A percentile compares a stretch with the other conserved stretches of the same genome.
phyloP scores from a whole-genome alignment of 495 filamentous ascomycete genomes.

The Amniculicola lignicola region DNA sequence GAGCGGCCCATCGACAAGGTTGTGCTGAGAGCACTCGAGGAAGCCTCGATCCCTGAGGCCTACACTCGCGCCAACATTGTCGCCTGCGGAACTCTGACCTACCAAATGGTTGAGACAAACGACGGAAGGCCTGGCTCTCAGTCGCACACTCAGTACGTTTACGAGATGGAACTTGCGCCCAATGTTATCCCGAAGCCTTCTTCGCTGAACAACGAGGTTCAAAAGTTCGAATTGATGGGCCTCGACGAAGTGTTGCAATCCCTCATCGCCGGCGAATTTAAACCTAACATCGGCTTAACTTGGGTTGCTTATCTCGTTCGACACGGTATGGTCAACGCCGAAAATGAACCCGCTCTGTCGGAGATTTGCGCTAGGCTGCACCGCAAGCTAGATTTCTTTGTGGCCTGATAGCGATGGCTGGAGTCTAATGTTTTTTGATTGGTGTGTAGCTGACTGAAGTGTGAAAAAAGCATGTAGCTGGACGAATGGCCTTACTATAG shows the following conservation, averaged over 20 bases:
- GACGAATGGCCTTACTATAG: too few relatives aligned
- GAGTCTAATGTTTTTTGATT: too few relatives aligned
- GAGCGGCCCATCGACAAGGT: background rate
- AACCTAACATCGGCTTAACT: background rate
- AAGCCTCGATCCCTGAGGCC: background rate
- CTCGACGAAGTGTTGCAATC: background rate
- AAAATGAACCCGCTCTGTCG: background rate
- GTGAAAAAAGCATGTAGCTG: too few relatives aligned
- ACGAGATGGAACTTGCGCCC: background rate
- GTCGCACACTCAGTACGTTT: background rate
- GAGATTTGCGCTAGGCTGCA: background rate
- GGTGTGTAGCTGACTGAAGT: too few relatives aligned
- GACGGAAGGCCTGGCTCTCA: background rate
- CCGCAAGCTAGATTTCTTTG: too few relatives aligned
- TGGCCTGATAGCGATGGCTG: too few relatives aligned
- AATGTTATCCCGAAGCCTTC: background rate
- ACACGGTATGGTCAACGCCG: background rate
- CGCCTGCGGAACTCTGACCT: background rate
- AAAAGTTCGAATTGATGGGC: background rate
- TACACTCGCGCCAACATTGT: background rate
- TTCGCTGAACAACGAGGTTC: background rate
- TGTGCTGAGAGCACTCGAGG: background rate
- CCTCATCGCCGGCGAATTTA: background rate
- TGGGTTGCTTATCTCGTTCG: background rate
- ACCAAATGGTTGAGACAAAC: background rate